Evolutionary conservation across 2,329 filamentous ascomycete genomes (phyloP).

Genomic region (Alternaria alternata): DNA sequence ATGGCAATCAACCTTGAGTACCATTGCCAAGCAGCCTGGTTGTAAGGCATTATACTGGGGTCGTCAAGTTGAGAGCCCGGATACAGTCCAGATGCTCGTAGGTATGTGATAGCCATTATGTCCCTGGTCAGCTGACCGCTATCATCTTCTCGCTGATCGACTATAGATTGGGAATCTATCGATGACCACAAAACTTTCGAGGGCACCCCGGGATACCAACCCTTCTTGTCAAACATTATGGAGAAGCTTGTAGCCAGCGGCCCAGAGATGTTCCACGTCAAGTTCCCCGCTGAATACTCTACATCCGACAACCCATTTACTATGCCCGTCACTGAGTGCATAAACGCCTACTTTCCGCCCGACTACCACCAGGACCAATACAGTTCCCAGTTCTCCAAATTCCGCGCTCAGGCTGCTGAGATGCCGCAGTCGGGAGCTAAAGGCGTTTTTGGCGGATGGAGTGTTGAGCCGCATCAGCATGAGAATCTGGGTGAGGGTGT

Average conservation of each 20-base stretch:
- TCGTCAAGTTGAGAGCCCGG: conserved; percentile 50
- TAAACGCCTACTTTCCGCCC: conserved; percentile 54
- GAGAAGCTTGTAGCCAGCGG: conserved; percentile 36
- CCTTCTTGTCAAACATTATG: conserved; percentile 48
- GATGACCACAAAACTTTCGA: conserved; percentile 54
- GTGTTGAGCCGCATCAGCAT: conserved; percentile 38
- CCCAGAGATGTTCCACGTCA: conserved; percentile 46
- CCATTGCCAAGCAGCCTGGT: conserved; percentile 50
- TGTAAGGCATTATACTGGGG: conserved; percentile 50
- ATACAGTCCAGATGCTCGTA: conserved; percentile 50
- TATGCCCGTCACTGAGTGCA: conserved; percentile 61
- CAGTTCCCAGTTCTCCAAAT: conserved; percentile 47
- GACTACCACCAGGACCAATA: conserved; percentile 34
- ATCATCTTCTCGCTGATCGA: not conserved
- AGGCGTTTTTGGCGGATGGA: conserved; percentile 48
- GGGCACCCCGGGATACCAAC: conserved; percentile 44
- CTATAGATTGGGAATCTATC: conserved; percentile 55
- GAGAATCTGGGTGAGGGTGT: conserved; percentile 30
- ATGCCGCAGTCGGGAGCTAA: conserved; percentile 35
- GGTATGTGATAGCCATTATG: conserved; percentile 47
- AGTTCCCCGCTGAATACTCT: conserved; percentile 30
- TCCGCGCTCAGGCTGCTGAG: conserved; percentile 47
- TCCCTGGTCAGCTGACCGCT: not conserved
- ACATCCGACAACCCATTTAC: conserved; percentile 39
- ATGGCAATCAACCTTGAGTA: conserved; percentile 44